phyloP scores from a whole-genome alignment of 495 filamentous ascomycete genomes.

The Margaritispora aquatica region DNA sequence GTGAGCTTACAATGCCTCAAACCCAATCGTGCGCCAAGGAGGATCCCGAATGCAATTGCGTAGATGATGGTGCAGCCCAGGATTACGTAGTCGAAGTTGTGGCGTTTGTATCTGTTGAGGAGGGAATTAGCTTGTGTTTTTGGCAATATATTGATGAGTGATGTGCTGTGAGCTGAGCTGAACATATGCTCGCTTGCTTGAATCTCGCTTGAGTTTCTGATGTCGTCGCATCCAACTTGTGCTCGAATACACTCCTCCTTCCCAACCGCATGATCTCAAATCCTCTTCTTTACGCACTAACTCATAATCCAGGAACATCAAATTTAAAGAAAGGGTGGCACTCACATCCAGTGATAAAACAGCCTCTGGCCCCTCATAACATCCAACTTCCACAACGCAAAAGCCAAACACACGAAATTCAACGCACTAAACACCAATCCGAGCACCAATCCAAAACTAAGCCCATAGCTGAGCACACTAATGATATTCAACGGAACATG shows the following conservation, averaged over 20 bases:
- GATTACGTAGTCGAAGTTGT: constrained; percentile 10
- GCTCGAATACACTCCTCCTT: too few relatives aligned
- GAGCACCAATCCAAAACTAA: constrained; percentile 1
- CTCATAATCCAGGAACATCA: background rate
- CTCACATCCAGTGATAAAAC: constrained; percentile 8
- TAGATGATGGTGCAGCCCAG: background rate
- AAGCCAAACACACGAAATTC: constrained; percentile 8
- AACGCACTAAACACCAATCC: background rate
- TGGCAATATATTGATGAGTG: too few relatives aligned
- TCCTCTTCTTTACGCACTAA: too few relatives aligned
- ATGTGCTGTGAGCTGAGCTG: too few relatives aligned
- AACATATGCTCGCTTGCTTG: too few relatives aligned
- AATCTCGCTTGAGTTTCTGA: too few relatives aligned
- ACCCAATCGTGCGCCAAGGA: background rate
- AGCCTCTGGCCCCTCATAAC: constrained; percentile 7
- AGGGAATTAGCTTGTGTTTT: background rate
- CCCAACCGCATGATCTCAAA: too few relatives aligned
- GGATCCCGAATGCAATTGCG: background rate
- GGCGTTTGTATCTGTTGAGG: constrained; percentile 1
- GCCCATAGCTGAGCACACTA: background rate
- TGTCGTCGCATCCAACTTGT: too few relatives aligned
- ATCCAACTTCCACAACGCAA: constrained; percentile 11
- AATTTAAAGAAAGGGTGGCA: background rate
- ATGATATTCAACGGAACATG: constrained; percentile 13
- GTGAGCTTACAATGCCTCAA: background rate